Conservation (phyloP, 1,284 basidiomycete species). For the Chondrostereum purpureum region DNA sequence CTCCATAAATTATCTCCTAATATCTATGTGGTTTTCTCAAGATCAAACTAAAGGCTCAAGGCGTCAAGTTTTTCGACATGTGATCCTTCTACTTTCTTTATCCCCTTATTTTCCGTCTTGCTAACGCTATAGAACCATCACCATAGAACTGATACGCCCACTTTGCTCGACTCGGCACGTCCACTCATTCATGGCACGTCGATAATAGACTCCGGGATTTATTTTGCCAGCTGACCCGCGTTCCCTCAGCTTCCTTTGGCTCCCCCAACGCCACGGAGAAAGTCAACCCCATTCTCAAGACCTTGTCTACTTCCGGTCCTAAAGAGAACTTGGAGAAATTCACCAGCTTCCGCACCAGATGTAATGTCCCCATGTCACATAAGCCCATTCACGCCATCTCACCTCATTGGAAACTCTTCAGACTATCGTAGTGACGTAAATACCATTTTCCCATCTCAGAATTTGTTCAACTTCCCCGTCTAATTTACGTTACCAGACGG, state of each 20-base stretch:
- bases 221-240: slow-evolving; percentile 15
- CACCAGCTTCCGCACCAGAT: slow-evolving; percentile 64
- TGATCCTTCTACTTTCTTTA: slow-evolving; percentile 29
- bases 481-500: slow-evolving; percentile 44
- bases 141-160: slow-evolving; percentile 67
- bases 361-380: slow-evolving; percentile 40
- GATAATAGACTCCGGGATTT: slow-evolving; percentile 13
- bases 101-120: slow-evolving; percentile 13
- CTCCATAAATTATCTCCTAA: slow-evolving; percentile 1
- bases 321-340: slow-evolving; percentile 68
- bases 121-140: slow-evolving; percentile 16
- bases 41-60: slow-evolving; percentile 73
- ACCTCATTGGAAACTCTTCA: slow-evolving; percentile 29
- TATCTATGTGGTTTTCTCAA: slow-evolving; percentile 25
- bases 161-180: slow-evolving; percentile 43
- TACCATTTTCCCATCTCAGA: slow-evolving; percentile 10
- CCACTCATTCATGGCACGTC: slow-evolving; percentile 19
- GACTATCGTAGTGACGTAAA: slow-evolving; percentile 75
- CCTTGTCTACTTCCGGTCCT: slow-evolving; percentile 61
- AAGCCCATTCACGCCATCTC: slow-evolving; percentile 21
- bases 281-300: slow-evolving; percentile 57
- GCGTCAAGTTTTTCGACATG: slow-evolving; percentile 84
- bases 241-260: slow-evolving; percentile 39
- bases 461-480: slow-evolving; percentile 13
- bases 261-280: slow-evolving; percentile 51